A percentile compares a stretch with the other conserved stretches of the same genome.
phyloP scores from a whole-genome alignment of 805 yeast genomes.

The Torulaspora franciscae region DNA sequence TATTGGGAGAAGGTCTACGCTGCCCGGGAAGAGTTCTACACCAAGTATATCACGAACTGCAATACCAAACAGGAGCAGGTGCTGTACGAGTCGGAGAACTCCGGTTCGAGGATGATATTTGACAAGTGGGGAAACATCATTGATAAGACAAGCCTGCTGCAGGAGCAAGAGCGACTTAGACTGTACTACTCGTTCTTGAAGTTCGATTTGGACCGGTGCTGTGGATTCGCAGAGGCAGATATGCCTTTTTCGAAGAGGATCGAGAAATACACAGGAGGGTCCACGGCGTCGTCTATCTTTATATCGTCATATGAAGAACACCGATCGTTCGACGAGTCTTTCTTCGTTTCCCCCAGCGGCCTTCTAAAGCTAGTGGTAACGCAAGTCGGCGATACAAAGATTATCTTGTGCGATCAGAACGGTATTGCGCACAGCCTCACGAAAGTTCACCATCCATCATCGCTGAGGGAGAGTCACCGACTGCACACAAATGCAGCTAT shows the following conservation, averaged over 20 bases:
- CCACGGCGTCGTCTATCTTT: slow-evolving; percentile 66
- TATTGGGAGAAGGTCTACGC: slow-evolving; percentile 80
- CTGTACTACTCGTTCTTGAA: slow-evolving; percentile 29
- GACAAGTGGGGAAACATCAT: slow-evolving; percentile 36
- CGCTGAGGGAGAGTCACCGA: slow-evolving; percentile 70
- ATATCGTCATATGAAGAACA: slow-evolving; percentile 35
- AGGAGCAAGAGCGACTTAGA: slow-evolving; percentile 31
- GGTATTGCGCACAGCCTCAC: slow-evolving; percentile 81
- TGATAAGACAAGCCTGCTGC: slow-evolving; percentile 34
- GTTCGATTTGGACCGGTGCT: slow-evolving; percentile 32
- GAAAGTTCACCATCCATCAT: slow-evolving; percentile 79
- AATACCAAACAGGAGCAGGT: slow-evolving; percentile 35
- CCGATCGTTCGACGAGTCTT: slow-evolving; percentile 27
- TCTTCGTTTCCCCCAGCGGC: slow-evolving; percentile 53
- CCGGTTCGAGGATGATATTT: slow-evolving; percentile 35
- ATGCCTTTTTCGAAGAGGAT: slow-evolving; percentile 21
- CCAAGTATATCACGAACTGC: slow-evolving; percentile 34
- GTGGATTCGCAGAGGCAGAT: slow-evolving; percentile 20
- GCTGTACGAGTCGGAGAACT: slow-evolving; percentile 20
- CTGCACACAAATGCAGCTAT: slow-evolving; percentile 59
- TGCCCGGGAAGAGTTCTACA: slow-evolving; percentile 38
- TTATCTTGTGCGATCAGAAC: slow-evolving; percentile 72
- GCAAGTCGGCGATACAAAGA: slow-evolving; percentile 90
- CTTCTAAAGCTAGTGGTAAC: slow-evolving; percentile 68
- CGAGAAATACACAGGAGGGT: slow-evolving; percentile 47